These are phyloP conservation scores for Capsicum chinense DNA, from an alignment of 257 asterid genomes.

Conservation along the genomic window DNA sequence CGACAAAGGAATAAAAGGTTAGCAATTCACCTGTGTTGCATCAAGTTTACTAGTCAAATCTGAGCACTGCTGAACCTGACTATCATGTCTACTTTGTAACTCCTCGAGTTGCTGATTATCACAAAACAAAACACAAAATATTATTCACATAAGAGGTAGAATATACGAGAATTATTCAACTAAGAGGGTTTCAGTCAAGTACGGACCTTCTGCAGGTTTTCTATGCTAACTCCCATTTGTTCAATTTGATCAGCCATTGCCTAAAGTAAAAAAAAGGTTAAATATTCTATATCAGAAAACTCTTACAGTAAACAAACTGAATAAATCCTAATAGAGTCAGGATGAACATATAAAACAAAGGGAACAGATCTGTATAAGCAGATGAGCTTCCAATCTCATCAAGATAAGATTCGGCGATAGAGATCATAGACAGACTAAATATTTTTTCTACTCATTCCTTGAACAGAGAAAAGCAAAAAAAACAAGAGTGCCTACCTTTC, in stretches of 20 bases:
- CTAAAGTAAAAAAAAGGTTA: constrained; percentile 42
- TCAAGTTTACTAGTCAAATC: constrained; percentile 64
- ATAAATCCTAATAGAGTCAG: neutral
- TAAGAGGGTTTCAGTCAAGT: neutral
- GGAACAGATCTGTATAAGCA: neutral
- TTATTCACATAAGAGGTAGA: neutral
- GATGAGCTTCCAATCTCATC: neutral
- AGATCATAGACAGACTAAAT: neutral
- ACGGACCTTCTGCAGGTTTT: constrained; percentile 70
- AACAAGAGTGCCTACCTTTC: constrained; percentile 5
- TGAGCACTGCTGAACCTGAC: constrained; percentile 63
- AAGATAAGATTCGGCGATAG: neutral
- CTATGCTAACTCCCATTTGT: constrained; percentile 72
- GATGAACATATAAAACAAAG: neutral
- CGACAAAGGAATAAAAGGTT: neutral
- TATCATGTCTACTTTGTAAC: constrained; percentile 58
- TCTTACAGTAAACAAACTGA: neutral
- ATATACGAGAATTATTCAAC: no score
- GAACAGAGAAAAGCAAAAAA: neutral
- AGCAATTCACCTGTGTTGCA: constrained; percentile 59
- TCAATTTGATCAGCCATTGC: constrained; percentile 93
- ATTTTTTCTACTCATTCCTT: neutral
- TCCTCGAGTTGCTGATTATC: constrained; percentile 63
- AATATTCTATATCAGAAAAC: neutral
- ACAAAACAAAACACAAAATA: constrained; percentile 19